Conservation (phyloP, 306 rosid genomes). For the Fragaria vesca region DNA sequence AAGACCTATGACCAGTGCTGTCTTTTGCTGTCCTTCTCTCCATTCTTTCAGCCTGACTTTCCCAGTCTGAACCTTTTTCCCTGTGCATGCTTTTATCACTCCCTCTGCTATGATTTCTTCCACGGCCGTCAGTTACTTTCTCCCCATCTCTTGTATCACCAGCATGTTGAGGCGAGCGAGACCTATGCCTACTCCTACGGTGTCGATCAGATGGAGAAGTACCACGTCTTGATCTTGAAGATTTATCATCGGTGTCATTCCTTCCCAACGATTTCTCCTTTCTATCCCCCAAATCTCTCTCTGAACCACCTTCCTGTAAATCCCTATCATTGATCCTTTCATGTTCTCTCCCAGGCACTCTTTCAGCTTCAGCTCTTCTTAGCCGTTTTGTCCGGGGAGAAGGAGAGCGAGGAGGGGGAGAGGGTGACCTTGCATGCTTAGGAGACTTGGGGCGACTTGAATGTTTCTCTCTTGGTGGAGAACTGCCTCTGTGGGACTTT, state of each 20-base stretch:
- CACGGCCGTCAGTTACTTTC: conserved; percentile 5
- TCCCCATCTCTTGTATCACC: conserved; percentile 10
- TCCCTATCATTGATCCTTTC: conserved; percentile 26
- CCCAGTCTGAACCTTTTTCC: conserved; percentile 54
- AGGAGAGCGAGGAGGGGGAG: conserved; percentile 44
- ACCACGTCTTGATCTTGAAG: conserved; percentile 59
- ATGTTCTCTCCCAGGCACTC: conserved; percentile 21
- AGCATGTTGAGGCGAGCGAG: conserved; percentile 27
- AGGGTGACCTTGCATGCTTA: conserved; percentile 27
- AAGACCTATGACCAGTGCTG: conserved; percentile 45
- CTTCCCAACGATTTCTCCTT: conserved; percentile 48
- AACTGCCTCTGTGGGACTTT: conserved; percentile 25
- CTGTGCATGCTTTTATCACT: conserved; percentile 22
- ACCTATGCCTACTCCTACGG: conserved; percentile 18
- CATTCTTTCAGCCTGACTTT: conserved; percentile 37
- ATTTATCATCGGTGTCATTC: conserved; percentile 37
- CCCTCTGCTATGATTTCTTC: conserved; percentile 13
- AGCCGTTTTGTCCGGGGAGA: conserved; percentile 60
- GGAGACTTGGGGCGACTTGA: conserved; percentile 27
- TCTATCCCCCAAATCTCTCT: conserved; percentile 43
- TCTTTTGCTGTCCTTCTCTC: conserved; percentile 50
- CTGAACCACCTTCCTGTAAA: conserved; percentile 44
- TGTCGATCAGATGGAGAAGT: conserved; percentile 30
- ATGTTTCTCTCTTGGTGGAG: conserved; percentile 38
- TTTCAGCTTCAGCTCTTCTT: conserved; percentile 43